phyloP scores from a whole-genome alignment of 2,329 filamentous ascomycete species.

The Phaeosphaeriaceae sp. region DNA sequence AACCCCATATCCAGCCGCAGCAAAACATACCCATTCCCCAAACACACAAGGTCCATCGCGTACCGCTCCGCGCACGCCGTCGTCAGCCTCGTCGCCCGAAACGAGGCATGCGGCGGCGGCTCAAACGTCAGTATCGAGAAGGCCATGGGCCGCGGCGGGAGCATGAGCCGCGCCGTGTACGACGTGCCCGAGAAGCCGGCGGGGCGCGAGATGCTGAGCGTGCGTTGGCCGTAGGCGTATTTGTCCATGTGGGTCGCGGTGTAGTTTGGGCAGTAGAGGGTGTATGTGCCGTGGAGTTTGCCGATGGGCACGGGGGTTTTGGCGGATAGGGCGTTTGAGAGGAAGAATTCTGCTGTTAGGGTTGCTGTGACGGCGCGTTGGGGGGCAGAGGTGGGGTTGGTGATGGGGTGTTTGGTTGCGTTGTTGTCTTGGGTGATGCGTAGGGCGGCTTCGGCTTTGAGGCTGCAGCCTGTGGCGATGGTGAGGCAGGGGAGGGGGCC shows the following conservation, averaged over 20 bases:
- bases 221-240: conserved; percentile 37
- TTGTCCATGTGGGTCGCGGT: conserved; percentile 30
- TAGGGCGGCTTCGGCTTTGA: conserved; percentile 32
- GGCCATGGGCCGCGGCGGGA: conserved; percentile 37
- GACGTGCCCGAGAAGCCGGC: conserved; percentile 14
- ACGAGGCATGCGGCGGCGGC: conserved; percentile 36
- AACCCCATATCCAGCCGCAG: conserved; percentile 34
- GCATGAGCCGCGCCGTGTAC: conserved; percentile 33
- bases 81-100: conserved; percentile 25
- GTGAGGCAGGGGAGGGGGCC: conserved; percentile 31
- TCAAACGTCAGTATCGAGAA: conserved; percentile 25
- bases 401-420: too few species aligned
- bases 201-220: conserved; percentile 26
- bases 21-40: conserved; percentile 39
- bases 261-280: conserved; percentile 38
- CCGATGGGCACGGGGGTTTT: conserved; percentile 36
- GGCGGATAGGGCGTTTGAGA: conserved; percentile 23
- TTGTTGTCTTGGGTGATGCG: conserved; percentile 14
- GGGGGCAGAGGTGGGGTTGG: neutral
- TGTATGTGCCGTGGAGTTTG: conserved; percentile 29
- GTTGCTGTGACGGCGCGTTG: neutral
- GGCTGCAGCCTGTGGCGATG: conserved; percentile 34
- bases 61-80: conserved; percentile 34
- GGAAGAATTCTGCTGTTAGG: conserved; percentile 19
- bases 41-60: conserved; percentile 31